Evolutionary conservation across 208 protist species (phyloP).

Genomic region (Crithidia expoeki): DNA sequence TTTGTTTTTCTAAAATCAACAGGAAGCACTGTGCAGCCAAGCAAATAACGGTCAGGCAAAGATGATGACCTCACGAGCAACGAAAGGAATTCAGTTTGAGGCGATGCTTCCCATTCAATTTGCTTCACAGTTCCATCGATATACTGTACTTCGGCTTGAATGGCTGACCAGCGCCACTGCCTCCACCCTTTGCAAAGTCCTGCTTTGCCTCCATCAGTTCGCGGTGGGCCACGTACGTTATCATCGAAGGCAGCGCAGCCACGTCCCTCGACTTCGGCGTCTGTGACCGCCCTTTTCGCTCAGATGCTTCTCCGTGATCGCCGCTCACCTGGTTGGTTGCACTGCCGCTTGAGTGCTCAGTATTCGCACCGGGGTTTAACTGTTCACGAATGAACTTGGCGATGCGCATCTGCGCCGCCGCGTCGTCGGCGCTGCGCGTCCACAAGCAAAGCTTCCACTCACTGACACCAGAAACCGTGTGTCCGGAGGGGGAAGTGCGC

Average conservation of each 20-base stretch:
- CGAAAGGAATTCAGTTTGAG: neutral
- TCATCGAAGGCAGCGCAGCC: conserved; percentile 10
- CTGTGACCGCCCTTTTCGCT: neutral
- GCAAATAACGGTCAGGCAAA: no score
- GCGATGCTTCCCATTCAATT: neutral
- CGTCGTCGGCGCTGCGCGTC: conserved; percentile 80
- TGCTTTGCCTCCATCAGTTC: conserved; percentile 84
- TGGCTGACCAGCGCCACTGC: conserved; percentile 12
- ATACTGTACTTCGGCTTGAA: conserved; percentile 65
- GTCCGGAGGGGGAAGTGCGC: conserved; percentile 16
- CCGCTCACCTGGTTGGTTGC: neutral
- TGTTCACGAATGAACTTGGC: conserved; percentile 60
- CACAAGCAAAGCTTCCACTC: conserved; percentile 89
- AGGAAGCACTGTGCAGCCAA: no score
- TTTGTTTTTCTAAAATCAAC: no score
- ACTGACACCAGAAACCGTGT: conserved; percentile 7
- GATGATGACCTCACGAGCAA: no score
- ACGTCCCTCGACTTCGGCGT: conserved; percentile 22
- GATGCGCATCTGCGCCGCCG: conserved; percentile 63
- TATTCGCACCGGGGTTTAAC: conserved; percentile 27
- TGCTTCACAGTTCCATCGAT: conserved; percentile 13
- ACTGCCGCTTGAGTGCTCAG: neutral
- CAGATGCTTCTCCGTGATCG: neutral
- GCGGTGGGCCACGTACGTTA: conserved; percentile 73
- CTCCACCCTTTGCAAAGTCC: conserved; percentile 38